phyloP scores from a whole-genome alignment of 2,329 filamentous ascomycete species.

The Amauroascus niger region DNA sequence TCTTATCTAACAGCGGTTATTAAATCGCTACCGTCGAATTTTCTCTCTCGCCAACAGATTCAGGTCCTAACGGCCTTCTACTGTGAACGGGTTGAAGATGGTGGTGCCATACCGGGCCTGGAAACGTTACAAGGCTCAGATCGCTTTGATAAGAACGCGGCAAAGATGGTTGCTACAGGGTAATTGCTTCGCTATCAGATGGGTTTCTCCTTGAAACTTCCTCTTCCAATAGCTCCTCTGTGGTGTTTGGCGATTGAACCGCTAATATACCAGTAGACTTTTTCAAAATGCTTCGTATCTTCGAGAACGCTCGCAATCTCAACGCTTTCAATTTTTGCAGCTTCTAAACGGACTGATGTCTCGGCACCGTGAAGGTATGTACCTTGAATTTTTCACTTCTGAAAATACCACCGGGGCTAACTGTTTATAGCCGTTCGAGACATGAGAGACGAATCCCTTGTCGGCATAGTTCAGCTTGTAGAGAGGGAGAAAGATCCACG shows the following conservation, averaged over 20 bases:
- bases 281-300: constrained; percentile 48
- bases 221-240: neutral
- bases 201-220: neutral
- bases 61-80: constrained; percentile 56
- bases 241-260: neutral
- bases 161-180: constrained; percentile 45
- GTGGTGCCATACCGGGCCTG: constrained; percentile 50
- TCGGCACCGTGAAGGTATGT: constrained; percentile 49
- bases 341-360: constrained; percentile 54
- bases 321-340: constrained; percentile 53
- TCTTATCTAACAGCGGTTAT: constrained; percentile 38
- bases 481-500: constrained; percentile 60
- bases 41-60: constrained; percentile 51
- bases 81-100: constrained; percentile 55
- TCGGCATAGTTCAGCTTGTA: constrained; percentile 54
- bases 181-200: constrained; percentile 29
- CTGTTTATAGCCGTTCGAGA: constrained; percentile 39
- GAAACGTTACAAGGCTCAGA: constrained; percentile 50
- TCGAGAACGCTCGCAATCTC: constrained; percentile 52
- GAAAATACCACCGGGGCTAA: neutral
- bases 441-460: constrained; percentile 51
- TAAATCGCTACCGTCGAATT: constrained; percentile 43
- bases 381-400: neutral
- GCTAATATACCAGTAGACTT: constrained; percentile 28
- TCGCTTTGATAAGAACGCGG: constrained; percentile 50